Percentiles rank a stretch among this genome's conserved stretches.
These are phyloP conservation scores for Paracorniculantispora psalliotae DNA, from an alignment of 2,329 filamentous ascomycete species.

Conservation along the genomic window DNA sequence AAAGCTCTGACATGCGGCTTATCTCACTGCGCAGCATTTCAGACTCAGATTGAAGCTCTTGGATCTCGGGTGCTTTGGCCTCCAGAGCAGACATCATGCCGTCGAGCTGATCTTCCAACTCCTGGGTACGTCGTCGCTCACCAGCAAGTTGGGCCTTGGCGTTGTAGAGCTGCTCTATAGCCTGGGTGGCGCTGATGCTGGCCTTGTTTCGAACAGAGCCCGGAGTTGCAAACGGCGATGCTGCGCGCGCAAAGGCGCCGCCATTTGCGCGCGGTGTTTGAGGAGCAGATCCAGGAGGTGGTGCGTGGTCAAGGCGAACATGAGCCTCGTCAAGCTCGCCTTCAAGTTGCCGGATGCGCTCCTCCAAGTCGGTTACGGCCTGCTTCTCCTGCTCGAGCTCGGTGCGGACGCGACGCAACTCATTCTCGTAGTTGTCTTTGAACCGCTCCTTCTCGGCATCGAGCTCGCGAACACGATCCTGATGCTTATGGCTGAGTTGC, in stretches of 20 bases:
- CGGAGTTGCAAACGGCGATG: conserved; percentile 59
- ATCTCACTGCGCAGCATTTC: conserved; percentile 76
- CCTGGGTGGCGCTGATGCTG: conserved; percentile 55
- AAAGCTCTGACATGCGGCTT: conserved; percentile 75
- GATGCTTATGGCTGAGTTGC: conserved; percentile 68
- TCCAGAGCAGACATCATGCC: conserved; percentile 83
- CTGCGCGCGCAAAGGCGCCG: conserved; percentile 45
- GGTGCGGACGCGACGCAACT: conserved; percentile 49
- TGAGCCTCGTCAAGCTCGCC: conserved; percentile 50
- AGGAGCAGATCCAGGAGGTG: conserved; percentile 45
- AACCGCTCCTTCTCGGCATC: conserved; percentile 56
- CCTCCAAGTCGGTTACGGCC: conserved; percentile 41
- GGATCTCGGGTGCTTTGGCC: conserved; percentile 78
- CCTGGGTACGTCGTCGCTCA: conserved; percentile 69
- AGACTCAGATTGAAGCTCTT: conserved; percentile 78
- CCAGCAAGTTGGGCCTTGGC: conserved; percentile 68
- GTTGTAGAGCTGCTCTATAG: conserved; percentile 59
- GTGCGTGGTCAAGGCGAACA: conserved; percentile 40
- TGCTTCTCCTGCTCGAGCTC: conserved; percentile 53
- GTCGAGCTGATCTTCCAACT: conserved; percentile 72
- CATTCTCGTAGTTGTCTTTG: conserved; percentile 61
- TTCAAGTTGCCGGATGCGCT: conserved; percentile 47
- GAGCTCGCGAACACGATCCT: conserved; percentile 64
- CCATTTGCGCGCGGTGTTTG: conserved; percentile 60
- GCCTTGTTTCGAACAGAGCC: conserved; percentile 52